Base-by-base conservation (phyloP, 2,329 filamentous ascomycete species). In the Pyricularia grisea region DNA sequence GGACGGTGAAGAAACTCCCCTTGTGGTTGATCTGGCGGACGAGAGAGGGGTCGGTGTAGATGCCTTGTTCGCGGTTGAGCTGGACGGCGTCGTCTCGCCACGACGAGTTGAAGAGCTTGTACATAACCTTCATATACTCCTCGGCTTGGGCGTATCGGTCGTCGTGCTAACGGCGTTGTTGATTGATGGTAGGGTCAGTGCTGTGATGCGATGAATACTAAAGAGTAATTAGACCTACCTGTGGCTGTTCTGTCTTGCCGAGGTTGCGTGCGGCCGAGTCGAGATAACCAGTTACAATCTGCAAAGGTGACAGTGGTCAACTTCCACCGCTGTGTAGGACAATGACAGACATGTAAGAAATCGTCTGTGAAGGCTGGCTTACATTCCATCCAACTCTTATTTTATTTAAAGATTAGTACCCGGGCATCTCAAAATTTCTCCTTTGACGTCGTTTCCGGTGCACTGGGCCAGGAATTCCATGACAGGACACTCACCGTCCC, bases 61-160 rank as follows among this genome's bases (percentile, higher is more conserved):
- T 81, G 72, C 88, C 87, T 12, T 80, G 82, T 31, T 83, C 80
- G 0, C 80, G 78, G 72, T 90, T 82, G 0, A 83, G 81, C 0
- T 81, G 77, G 12, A 89, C 80, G 0, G 88, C 87, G 70, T 89
- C 83, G 65, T 86, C 79, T 1, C 83, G 81, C 85, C 85, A 87
- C 10, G 84, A 87, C 0, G 82, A 74, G 5, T 72, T 69, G 31
- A 72, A 70, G 2, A 73, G 70, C 83, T 89, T 90, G 75, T 90
- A 90, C 4, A 89, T 76, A 0, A 90, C 83, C 0, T 81, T 76
- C 30, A 90, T 76, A 72, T 89, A 90, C 71, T 90, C 87, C 68
- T 89, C 86, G 0, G 87, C 87, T 72, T 87, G 84, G 0, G 78
- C 79, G 71, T 89, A 89, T 30, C 87, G 81, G 73, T 88, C 82